These are phyloP conservation scores for Dictyostelium firmibasis DNA, from an alignment of 78 protist genomes.

Conservation along the genomic window DNA sequence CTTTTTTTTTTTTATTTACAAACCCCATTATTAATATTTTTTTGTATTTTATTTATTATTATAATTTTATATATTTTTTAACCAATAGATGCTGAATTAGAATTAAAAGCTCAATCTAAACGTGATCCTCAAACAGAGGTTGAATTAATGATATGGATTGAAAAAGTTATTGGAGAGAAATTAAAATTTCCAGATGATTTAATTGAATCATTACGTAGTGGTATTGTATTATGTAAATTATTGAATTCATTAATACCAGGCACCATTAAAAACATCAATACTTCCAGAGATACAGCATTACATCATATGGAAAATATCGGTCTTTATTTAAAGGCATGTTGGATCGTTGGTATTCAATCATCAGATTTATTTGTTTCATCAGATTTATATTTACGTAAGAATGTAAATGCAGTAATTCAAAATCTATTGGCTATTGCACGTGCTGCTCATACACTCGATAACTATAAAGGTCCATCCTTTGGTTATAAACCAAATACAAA, in stretches of 20 bases:
- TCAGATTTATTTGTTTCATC: slow-evolving; percentile 39
- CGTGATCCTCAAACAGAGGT: slow-evolving; percentile 55
- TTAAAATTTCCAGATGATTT: slow-evolving; percentile 52
- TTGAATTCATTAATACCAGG: slow-evolving; percentile 53
- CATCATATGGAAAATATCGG: slow-evolving; percentile 64
- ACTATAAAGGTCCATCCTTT: slow-evolving; percentile 61
- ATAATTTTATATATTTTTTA: no score
- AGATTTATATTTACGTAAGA: slow-evolving; percentile 40
- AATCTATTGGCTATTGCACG: slow-evolving; percentile 48
- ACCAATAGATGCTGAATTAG: slow-evolving; percentile 67
- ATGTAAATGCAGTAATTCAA: slow-evolving; percentile 15
- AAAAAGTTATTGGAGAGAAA: slow-evolving; percentile 24
- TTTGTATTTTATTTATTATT: no score
- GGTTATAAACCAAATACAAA: slow-evolving; percentile 41
- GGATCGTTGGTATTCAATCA: slow-evolving; percentile 74
- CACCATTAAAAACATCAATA: slow-evolving; percentile 52
- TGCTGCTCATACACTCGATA: background rate
- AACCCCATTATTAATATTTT: no score
- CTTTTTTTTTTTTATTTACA: no score
- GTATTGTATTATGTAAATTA: slow-evolving; percentile 48
- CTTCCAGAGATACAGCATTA: slow-evolving; percentile 12
- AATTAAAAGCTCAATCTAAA: slow-evolving; percentile 57
- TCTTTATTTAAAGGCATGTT: slow-evolving; percentile 69
- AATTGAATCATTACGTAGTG: slow-evolving; percentile 51
- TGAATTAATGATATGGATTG: slow-evolving; percentile 40